Conservation (phyloP, 2,329 filamentous ascomycete species). For the Bertia moriformis region DNA sequence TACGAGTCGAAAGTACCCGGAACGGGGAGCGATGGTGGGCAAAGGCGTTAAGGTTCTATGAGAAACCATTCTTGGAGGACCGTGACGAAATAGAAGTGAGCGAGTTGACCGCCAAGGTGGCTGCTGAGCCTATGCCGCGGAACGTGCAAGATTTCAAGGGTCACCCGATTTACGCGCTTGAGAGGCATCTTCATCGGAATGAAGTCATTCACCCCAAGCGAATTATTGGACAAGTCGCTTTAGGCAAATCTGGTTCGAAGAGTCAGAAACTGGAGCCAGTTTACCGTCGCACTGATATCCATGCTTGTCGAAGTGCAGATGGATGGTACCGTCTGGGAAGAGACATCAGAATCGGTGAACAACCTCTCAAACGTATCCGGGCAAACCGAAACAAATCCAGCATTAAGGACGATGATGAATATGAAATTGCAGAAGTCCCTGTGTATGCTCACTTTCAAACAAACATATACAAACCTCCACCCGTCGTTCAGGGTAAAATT, state of each 20-base stretch:
- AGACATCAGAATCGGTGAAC: conserved; percentile 63
- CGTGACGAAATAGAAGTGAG: conserved; percentile 74
- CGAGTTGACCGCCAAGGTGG: conserved; percentile 57
- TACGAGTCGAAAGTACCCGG: conserved; percentile 50
- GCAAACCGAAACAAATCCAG: conserved; percentile 30
- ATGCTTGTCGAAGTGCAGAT: conserved; percentile 62
- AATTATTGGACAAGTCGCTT: conserved; percentile 63
- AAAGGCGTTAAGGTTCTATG: conserved; percentile 31
- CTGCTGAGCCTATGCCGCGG: conserved; percentile 69
- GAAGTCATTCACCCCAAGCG: conserved; percentile 63
- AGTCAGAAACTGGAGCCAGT: conserved; percentile 57
- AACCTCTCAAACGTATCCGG: conserved; percentile 61
- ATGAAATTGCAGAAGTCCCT: conserved; percentile 22
- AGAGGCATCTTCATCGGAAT: conserved; percentile 69
- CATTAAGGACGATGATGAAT: conserved; percentile 5
- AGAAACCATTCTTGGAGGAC: conserved; percentile 30
- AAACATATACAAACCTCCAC: conserved; percentile 59
- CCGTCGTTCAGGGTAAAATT: conserved; percentile 59
- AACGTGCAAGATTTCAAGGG: conserved; percentile 79
- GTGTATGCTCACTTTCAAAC: conserved; percentile 53
- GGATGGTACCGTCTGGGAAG: conserved; percentile 84
- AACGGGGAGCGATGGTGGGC: conserved; percentile 30
- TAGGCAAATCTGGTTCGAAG: conserved; percentile 28
- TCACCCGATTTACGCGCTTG: conserved; percentile 70
- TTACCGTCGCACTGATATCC: conserved; percentile 70